These are phyloP conservation scores for Picea glauca DNA, from an alignment of 75 land plant genomes.

Conservation along the genomic window DNA sequence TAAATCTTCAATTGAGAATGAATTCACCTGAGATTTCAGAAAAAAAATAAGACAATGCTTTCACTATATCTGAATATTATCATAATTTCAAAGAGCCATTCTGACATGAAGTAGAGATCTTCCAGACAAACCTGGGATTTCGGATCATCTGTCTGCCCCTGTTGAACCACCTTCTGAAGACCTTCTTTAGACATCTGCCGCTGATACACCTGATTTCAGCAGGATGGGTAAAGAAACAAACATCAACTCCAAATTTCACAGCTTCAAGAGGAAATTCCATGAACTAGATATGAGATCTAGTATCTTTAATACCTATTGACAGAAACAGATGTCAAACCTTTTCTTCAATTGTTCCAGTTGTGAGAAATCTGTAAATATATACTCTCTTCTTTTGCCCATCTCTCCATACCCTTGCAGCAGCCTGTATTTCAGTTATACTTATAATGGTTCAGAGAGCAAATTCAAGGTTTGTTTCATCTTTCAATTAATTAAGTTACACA, in stretches of 20 bases:
- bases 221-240: background rate
- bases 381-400: conserved; percentile 99
- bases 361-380: conserved; percentile 85
- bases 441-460: background rate
- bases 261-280: background rate
- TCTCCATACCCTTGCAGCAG: conserved; percentile 99
- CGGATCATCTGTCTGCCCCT: conserved; percentile 49
- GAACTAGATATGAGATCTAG: background rate
- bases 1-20: conserved; percentile 82
- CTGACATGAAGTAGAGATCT: background rate
- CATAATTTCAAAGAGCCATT: background rate
- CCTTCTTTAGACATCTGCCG: conserved; percentile 99
- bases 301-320: background rate
- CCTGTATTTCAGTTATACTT: conserved; percentile 32
- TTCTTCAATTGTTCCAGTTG: conserved; percentile 97
- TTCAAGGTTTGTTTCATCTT: background rate
- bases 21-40: conserved; percentile 61
- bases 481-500: background rate
- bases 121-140: conserved; percentile 42
- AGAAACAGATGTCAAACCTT: conserved; percentile 49
- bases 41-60: background rate
- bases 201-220: conserved; percentile 75
- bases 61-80: conserved; percentile 7
- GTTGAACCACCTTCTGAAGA: conserved; percentile 95
- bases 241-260: background rate